These are phyloP conservation scores for Sechiopsis laciniata DNA, from an alignment of 306 rosid species.

Conservation along the genomic window DNA sequence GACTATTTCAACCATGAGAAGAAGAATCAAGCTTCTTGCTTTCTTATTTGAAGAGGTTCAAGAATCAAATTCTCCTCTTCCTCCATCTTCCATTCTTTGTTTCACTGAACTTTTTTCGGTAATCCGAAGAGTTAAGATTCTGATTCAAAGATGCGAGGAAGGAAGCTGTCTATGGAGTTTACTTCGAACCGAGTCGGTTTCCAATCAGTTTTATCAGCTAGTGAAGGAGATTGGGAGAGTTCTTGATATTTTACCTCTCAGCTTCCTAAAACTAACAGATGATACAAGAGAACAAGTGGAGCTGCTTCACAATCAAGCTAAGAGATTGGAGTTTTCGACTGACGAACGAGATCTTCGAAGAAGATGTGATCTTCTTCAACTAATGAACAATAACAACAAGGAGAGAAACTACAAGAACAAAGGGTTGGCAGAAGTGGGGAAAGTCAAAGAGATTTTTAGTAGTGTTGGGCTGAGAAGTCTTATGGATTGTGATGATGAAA, in stretches of 20 bases:
- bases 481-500: conserved; percentile 64
- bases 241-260: conserved; percentile 72
- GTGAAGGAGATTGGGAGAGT: conserved; percentile 84
- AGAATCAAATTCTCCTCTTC: conserved; percentile 51
- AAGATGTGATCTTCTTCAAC: conserved; percentile 55
- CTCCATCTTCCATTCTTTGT: conserved; percentile 78
- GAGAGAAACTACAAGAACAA: conserved; percentile 39
- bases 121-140: conserved; percentile 53
- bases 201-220: conserved; percentile 60
- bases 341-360: conserved; percentile 52
- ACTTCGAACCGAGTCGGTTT: conserved; percentile 46
- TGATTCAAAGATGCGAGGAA: conserved; percentile 63
- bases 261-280: conserved; percentile 52
- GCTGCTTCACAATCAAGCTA: conserved; percentile 74
- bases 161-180: conserved; percentile 76
- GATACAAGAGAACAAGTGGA: conserved; percentile 76
- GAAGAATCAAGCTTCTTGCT: conserved; percentile 76
- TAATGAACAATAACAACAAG: conserved; percentile 8
- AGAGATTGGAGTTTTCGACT: conserved; percentile 42
- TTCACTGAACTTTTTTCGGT: conserved; percentile 80
- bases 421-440: conserved; percentile 32
- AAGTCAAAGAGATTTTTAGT: conserved; percentile 32
- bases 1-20: conserved; percentile 65
- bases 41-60: conserved; percentile 80
- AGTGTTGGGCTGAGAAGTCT: conserved; percentile 58